Evolutionary conservation across 2,329 filamentous ascomycete species (phyloP).

Genomic region (Fusarium circinatum): DNA sequence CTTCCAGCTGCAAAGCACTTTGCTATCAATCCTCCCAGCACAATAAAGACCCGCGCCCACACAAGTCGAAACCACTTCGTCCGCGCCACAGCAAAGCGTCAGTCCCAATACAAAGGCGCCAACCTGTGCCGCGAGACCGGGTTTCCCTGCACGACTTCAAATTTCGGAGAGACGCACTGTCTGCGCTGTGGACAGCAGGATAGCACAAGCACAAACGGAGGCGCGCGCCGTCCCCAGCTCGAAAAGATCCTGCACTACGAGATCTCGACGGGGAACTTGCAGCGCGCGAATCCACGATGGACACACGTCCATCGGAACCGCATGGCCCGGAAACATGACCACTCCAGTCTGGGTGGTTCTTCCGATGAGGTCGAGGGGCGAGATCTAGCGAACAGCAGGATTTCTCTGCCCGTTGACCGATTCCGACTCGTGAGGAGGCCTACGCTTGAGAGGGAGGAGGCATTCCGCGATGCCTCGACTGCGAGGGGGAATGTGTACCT

Average conservation of each 20-base stretch:
- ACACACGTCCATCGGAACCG: conserved; percentile 12
- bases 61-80: conserved; percentile 46
- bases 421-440: conserved; percentile 50
- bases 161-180: conserved; percentile 5
- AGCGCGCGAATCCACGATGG: conserved; percentile 25
- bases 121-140: conserved; percentile 38
- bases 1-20: conserved; percentile 39
- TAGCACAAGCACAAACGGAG: not conserved
- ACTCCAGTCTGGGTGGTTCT: not conserved
- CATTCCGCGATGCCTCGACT: conserved; percentile 56
- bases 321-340: conserved; percentile 25
- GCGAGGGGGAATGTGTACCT: conserved; percentile 47
- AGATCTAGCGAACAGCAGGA: conserved; percentile 49
- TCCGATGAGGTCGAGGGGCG: conserved; percentile 47
- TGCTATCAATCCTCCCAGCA: conserved; percentile 6
- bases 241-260: conserved; percentile 37
- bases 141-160: conserved; percentile 31
- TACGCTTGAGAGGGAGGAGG: conserved; percentile 58
- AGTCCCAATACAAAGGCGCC: conserved; percentile 34
- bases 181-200: conserved; percentile 29
- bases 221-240: conserved; percentile 36
- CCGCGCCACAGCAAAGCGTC: conserved; percentile 48
- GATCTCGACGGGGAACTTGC: not conserved
- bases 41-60: conserved; percentile 24
- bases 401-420: conserved; percentile 52